A percentile compares a stretch with the other conserved stretches of the same genome.
These are phyloP conservation scores for Metschnikowia drakensbergensis DNA, from an alignment of 805 yeast species.

Conservation along the genomic window DNA sequence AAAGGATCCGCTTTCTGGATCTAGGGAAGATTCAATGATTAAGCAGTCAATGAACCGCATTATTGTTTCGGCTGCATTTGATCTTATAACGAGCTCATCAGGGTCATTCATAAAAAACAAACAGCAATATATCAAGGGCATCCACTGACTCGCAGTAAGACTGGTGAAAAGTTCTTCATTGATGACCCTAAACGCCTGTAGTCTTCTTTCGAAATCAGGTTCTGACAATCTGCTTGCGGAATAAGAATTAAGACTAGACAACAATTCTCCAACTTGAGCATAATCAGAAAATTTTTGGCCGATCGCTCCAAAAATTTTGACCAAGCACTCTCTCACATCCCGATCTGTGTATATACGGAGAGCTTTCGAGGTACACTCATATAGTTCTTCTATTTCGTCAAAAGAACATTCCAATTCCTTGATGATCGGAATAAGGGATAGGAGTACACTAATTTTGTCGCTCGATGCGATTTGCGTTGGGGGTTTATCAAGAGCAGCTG, in stretches of 20 bases:
- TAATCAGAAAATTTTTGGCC: conserved; percentile 47
- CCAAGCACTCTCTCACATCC: conserved; percentile 58
- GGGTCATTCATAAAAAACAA: conserved; percentile 72
- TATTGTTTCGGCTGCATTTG: conserved; percentile 66
- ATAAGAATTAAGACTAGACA: conserved; percentile 67
- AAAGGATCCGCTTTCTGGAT: conserved; percentile 27
- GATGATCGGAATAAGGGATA: conserved; percentile 54
- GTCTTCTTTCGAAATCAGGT: conserved; percentile 73
- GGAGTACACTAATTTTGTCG: conserved; percentile 55
- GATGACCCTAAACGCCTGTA: conserved; percentile 61
- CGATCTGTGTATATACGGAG: conserved; percentile 57
- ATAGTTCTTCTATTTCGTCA: conserved; percentile 47
- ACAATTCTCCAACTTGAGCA: conserved; percentile 44
- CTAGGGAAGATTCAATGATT: conserved; percentile 25
- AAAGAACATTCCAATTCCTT: conserved; percentile 51
- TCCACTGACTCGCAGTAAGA: conserved; percentile 63
- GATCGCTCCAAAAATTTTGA: conserved; percentile 55
- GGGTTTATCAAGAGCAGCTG: conserved; percentile 58
- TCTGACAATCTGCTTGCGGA: conserved; percentile 60
- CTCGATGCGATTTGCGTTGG: conserved; percentile 45
- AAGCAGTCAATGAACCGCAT: conserved; percentile 61
- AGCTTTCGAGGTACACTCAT: conserved; percentile 50
- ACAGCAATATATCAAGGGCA: conserved; percentile 66
- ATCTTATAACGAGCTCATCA: conserved; percentile 74
- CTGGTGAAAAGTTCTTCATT: conserved; percentile 50